Percentiles rank a stretch among this genome's conserved stretches.
Evolutionary conservation across 2,329 filamentous ascomycete species (phyloP).

Genomic region (Botrytis sinoallii): DNA sequence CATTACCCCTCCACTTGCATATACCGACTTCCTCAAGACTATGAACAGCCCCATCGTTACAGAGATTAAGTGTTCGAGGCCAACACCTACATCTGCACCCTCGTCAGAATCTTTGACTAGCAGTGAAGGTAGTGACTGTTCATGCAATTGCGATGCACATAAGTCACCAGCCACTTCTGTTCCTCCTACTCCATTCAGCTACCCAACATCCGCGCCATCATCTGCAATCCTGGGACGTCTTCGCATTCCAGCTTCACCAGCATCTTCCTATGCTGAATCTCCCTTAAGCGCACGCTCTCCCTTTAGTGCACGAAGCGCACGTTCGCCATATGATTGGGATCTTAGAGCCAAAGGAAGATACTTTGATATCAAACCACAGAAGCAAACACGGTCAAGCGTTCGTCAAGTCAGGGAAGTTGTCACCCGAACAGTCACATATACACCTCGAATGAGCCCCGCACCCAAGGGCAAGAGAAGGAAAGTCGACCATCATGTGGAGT

Average conservation of each 20-base stretch:
- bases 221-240: slow-evolving; percentile 58
- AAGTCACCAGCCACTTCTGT: slow-evolving; percentile 56
- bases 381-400: slow-evolving; percentile 57
- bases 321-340: slow-evolving; percentile 78
- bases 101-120: slow-evolving; percentile 38
- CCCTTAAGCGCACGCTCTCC: slow-evolving; percentile 60
- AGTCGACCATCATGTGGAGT: slow-evolving; percentile 44
- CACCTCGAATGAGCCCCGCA: slow-evolving; percentile 78
- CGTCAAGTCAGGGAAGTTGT: slow-evolving; percentile 83
- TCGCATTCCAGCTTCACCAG: slow-evolving; percentile 74
- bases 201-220: slow-evolving; percentile 57
- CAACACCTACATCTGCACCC: slow-evolving; percentile 45
- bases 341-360: slow-evolving; percentile 64
- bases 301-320: slow-evolving; percentile 61
- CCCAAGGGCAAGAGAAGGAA: slow-evolving; percentile 92
- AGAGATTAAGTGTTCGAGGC: slow-evolving; percentile 44
- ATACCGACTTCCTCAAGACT: slow-evolving; percentile 88
- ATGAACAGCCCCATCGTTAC: slow-evolving; percentile 48
- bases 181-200: slow-evolving; percentile 55
- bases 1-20: slow-evolving; percentile 85
- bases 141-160: slow-evolving; percentile 54
- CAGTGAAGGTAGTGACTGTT: slow-evolving; percentile 51
- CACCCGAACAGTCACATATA: slow-evolving; percentile 92
- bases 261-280: slow-evolving; percentile 64
- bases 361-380: slow-evolving; percentile 55